These are phyloP conservation scores for Pseudocohnilembus persalinus DNA, from an alignment of 169 alveolate genomes.

Conservation along the genomic window DNA sequence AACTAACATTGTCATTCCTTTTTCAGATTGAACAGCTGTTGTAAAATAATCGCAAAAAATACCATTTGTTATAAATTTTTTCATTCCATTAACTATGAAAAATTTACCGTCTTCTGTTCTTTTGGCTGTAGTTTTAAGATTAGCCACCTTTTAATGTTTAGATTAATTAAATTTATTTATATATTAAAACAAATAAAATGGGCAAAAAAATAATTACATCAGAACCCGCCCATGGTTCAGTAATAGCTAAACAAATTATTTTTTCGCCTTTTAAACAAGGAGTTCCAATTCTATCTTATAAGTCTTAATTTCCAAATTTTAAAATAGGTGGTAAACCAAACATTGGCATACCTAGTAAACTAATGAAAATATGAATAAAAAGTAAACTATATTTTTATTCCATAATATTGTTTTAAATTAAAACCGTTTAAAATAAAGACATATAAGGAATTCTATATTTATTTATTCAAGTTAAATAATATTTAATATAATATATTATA, in stretches of 20 bases:
- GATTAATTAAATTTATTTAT: too few species aligned
- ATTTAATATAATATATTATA: too few species aligned
- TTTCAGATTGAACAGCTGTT: slow-evolving; percentile 53
- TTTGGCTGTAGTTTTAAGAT: neutral
- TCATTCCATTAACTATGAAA: slow-evolving; percentile 49
- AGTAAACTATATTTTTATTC: too few species aligned
- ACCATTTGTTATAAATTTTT: slow-evolving; percentile 58
- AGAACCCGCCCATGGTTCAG: slow-evolving; percentile 43
- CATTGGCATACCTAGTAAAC: neutral
- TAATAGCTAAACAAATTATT: slow-evolving; percentile 46
- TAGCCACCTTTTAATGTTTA: neutral
- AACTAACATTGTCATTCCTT: slow-evolving; percentile 43
- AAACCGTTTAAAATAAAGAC: too few species aligned
- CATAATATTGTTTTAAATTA: too few species aligned
- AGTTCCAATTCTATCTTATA: neutral
- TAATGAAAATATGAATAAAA: too few species aligned
- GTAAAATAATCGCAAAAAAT: slow-evolving; percentile 50
- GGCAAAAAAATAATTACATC: slow-evolving; percentile 41
- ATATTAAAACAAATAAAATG: neutral
- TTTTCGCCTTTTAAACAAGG: slow-evolving; percentile 35
- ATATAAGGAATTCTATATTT: too few species aligned
- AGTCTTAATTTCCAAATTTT: neutral
- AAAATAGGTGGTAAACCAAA: neutral
- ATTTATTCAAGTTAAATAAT: too few species aligned
- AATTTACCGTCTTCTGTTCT: slow-evolving; percentile 30